phyloP scores from a whole-genome alignment of 345 rosid species.

The Populus alba region DNA sequence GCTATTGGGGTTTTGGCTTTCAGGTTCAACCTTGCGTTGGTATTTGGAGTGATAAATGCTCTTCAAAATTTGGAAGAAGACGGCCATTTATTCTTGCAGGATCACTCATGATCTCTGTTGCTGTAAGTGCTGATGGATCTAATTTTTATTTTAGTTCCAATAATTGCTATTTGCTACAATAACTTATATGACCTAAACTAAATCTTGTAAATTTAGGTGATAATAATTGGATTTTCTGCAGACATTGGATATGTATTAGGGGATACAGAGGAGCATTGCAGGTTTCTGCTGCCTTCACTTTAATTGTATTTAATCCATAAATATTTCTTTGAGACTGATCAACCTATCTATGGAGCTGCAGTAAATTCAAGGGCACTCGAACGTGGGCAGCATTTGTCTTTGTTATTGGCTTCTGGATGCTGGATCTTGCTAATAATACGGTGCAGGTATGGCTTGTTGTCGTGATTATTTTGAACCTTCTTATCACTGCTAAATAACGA shows the following conservation, averaged over 20 bases:
- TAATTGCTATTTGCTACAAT: constrained; percentile 6
- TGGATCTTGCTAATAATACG: constrained; percentile 96
- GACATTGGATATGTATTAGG: constrained; percentile 91
- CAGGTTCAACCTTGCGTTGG: constrained; percentile 99
- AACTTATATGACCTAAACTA: constrained; percentile 45
- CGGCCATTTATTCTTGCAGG: constrained; percentile 93
- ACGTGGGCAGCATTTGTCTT: constrained; percentile 83
- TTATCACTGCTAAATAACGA: constrained; percentile 9
- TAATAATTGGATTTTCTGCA: constrained; percentile 96
- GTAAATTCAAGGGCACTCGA: constrained; percentile 83
- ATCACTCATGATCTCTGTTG: constrained; percentile 71
- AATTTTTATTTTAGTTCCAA: background rate
- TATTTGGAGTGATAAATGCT: constrained; percentile 95
- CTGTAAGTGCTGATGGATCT: constrained; percentile 55
- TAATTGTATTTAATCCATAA: constrained; percentile 14
- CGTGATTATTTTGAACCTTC: background rate
- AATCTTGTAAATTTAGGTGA: constrained; percentile 75
- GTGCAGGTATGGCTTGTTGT: constrained; percentile 62
- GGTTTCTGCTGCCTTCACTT: constrained; percentile 42
- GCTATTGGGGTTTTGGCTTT: constrained; percentile 23
- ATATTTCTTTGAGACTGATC: background rate
- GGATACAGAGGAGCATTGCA: constrained; percentile 88
- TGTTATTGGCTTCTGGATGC: constrained; percentile 92
- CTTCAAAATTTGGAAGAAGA: constrained; percentile 84
- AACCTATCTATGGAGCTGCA: constrained; percentile 36